Evolutionary conservation across 495 filamentous ascomycete genomes (phyloP), one percentile per base, ranked within the genome.

Genomic region (Parathielavia appendiculata): DNA sequence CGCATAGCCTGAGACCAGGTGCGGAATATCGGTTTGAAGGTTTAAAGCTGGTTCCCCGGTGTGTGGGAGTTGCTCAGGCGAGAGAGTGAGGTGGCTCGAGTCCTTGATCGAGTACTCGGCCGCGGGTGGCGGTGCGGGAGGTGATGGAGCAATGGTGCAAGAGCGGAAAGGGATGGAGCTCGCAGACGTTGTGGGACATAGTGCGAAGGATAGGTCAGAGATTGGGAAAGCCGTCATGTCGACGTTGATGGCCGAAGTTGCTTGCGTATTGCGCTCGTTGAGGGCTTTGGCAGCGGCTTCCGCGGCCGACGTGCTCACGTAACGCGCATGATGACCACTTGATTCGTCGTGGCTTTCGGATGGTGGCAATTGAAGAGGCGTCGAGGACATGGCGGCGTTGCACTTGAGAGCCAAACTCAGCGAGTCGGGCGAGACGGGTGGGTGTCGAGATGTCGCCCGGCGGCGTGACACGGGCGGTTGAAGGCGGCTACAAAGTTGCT

Each of bases 1-100:
- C 23, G 66, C 32, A 30, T 58, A 60, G 54, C 46, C 50, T 51
- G 59, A 57, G 46, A 61, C 50, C 40, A 56, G 57, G 26, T 69
- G 69, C 32, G 67, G 59, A 36, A 57, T 63, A 46, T 76, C 72
- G 34, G 75, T 73, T n/a, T 69, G 67, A 30, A 76, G 63, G 34
- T 64, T 61, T 16, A 75, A 57, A 39, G 66, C 35, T 52, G 58
- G 56, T 55, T 54, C 64, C 30, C 51, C 61, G 17, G 64, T 46
- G 22, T 65, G 62, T 23, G 60, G 53, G 17, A 62, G 64, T 13
- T 58, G 61, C 32, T 71, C 20, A 51, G 53, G 44, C 40, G 52
- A 50, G 51, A 54, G 38, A 53, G 53, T 35, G 56, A 43, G 51
- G 53, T 54, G 50, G 52, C 57, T 46, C 38, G 59, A 47, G 57